Percentiles rank a stretch among this genome's conserved stretches.
Evolutionary conservation across 352 stramenopile genomes (phyloP).

Genomic region (Albugo candida): DNA sequence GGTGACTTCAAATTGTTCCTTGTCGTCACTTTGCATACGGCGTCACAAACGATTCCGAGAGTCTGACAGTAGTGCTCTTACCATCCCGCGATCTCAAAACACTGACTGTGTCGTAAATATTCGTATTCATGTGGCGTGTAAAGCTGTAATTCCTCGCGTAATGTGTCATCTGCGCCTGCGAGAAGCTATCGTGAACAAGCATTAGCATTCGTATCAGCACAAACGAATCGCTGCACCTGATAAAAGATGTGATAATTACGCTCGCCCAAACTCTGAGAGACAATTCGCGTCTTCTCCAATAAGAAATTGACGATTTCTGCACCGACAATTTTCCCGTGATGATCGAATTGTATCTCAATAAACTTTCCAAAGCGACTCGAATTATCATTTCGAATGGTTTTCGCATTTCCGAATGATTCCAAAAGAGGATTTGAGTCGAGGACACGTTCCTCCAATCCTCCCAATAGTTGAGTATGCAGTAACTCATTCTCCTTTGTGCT

Average conservation of each 20-base stretch:
- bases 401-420: slow-evolving; percentile 82
- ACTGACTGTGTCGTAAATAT: slow-evolving; percentile 76
- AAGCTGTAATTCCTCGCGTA: slow-evolving; percentile 46
- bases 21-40: slow-evolving; percentile 26
- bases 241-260: slow-evolving; percentile 98
- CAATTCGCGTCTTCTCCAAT: slow-evolving; percentile 81
- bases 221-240: slow-evolving; percentile 37
- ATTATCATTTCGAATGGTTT: slow-evolving; percentile 95
- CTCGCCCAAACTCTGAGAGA: slow-evolving; percentile 79
- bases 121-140: slow-evolving; percentile 67
- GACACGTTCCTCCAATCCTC: slow-evolving; percentile 72
- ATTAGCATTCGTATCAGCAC: slow-evolving; percentile 9
- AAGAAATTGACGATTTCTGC: slow-evolving; percentile 83
- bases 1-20: slow-evolving; percentile 70
- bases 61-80: slow-evolving; percentile 8
- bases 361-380: slow-evolving; percentile 95
- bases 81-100: slow-evolving; percentile 53
- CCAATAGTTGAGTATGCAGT: slow-evolving; percentile 9
- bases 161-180: slow-evolving; percentile 45
- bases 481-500: slow-evolving; percentile 72
- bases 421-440: slow-evolving; percentile 78
- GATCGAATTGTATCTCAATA: slow-evolving; percentile 92
- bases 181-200: slow-evolving; percentile 22
- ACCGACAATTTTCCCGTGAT: slow-evolving; percentile 80
- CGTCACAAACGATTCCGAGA: not conserved